Evolutionary conservation across 345 rosid species (phyloP).

Genomic region (Brassica cretica): DNA sequence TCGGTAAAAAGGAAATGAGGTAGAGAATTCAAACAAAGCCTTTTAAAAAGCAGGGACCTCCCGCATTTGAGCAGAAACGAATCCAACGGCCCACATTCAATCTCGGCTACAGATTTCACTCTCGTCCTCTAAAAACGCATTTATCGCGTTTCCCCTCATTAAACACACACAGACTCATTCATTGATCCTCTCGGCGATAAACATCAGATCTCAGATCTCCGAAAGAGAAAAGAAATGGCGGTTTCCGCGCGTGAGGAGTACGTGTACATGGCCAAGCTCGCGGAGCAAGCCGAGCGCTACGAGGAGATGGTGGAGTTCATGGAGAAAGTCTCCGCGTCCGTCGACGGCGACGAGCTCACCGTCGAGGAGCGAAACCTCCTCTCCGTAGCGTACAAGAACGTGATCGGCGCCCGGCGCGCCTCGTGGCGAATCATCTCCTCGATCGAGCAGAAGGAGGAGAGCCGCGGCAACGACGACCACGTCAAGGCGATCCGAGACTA

Average conservation of each 20-base stretch:
- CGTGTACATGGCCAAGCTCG: constrained; percentile 97
- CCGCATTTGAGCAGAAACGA: constrained; percentile 8
- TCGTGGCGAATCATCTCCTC: constrained; percentile 97
- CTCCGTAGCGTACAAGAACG: constrained; percentile 97
- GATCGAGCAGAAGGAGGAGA: constrained; percentile 97
- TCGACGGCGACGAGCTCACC: constrained; percentile 67
- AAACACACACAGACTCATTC: background rate
- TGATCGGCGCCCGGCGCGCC: constrained; percentile 93
- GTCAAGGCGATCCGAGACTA: constrained; percentile 79
- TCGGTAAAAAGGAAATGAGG: background rate
- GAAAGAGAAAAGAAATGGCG: constrained; percentile 30
- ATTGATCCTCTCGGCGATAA: background rate
- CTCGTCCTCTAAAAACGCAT: constrained; percentile 49
- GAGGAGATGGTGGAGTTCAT: constrained; percentile 98
- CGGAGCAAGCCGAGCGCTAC: constrained; percentile 98
- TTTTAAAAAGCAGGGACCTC: constrained; percentile 28
- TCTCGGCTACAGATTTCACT: constrained; percentile 35
- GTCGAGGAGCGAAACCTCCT: constrained; percentile 94
- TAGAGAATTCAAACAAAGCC: background rate
- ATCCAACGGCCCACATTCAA: constrained; percentile 57
- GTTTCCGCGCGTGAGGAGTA: constrained; percentile 71
- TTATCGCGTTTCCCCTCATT: constrained; percentile 47
- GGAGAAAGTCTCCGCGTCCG: constrained; percentile 80
- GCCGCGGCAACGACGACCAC: constrained; percentile 94
- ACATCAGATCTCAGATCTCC: constrained; percentile 11